Conservation (phyloP, 2,329 filamentous ascomycete genomes). For the Xylariaceae sp. region DNA sequence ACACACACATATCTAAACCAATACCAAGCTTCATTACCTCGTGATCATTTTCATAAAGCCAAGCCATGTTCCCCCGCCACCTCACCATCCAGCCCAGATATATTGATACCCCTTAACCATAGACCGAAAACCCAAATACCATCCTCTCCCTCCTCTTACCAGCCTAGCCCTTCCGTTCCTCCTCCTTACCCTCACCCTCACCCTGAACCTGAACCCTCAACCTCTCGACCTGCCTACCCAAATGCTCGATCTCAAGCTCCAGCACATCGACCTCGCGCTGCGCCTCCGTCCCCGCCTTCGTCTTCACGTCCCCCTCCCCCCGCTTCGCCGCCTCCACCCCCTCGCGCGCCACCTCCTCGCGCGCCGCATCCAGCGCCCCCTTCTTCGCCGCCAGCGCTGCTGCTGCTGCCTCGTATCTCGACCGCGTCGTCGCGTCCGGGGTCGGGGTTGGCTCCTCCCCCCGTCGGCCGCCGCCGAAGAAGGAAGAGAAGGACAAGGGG, state of each 20-base stretch:
- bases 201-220: slow-evolving; percentile 51
- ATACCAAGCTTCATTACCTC: neutral
- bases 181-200: slow-evolving; percentile 41
- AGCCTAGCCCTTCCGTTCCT: slow-evolving; percentile 18
- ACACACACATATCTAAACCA: too few species aligned
- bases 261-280: slow-evolving; percentile 31
- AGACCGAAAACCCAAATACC: neutral
- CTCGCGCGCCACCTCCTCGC: slow-evolving; percentile 19
- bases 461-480: neutral
- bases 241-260: slow-evolving; percentile 36
- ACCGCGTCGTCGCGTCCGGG: neutral
- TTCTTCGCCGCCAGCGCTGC: slow-evolving; percentile 38
- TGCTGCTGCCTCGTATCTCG: slow-evolving; percentile 42
- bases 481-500: too few species aligned
- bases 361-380: slow-evolving; percentile 33
- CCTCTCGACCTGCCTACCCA: slow-evolving; percentile 30
- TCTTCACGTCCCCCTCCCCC: slow-evolving; percentile 7
- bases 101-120: neutral
- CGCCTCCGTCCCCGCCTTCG: slow-evolving; percentile 3
- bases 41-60: neutral
- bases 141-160: neutral
- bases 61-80: neutral
- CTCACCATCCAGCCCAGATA: neutral
- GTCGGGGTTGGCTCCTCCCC: neutral
- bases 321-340: slow-evolving; percentile 10